A percentile compares a stretch with the other conserved stretches of the same genome.
Conservation (phyloP, 345 rosid species). For the Bruguiera gymnorhiza region DNA sequence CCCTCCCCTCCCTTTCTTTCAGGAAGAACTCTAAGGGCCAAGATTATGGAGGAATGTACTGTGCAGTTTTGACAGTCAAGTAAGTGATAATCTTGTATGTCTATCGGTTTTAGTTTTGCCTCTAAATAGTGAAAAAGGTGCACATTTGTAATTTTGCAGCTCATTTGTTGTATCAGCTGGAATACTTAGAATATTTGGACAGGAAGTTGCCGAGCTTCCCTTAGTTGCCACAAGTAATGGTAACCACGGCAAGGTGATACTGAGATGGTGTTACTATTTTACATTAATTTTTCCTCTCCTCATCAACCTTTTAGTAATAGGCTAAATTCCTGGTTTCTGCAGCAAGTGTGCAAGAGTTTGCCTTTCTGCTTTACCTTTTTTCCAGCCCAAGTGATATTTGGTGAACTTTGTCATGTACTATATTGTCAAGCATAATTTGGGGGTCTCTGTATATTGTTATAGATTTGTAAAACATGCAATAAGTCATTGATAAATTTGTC, state of each 20-base stretch:
- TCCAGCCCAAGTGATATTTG: not conserved
- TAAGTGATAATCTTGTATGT: conserved; percentile 33
- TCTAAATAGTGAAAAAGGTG: not conserved
- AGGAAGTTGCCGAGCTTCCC: conserved; percentile 90
- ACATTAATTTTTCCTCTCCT: not conserved
- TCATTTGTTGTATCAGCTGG: conserved; percentile 75
- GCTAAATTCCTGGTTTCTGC: not conserved
- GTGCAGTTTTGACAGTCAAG: conserved; percentile 75
- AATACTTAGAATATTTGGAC: conserved; percentile 69
- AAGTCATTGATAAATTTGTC: not conserved
- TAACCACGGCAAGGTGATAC: conserved; percentile 62
- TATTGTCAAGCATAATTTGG: not conserved
- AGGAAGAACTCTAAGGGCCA: conserved; percentile 65
- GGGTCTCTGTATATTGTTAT: too few species aligned
- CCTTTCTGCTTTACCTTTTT: not conserved
- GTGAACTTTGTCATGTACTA: not conserved
- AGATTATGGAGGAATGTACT: conserved; percentile 85
- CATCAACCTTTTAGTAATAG: not conserved
- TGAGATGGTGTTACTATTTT: not conserved
- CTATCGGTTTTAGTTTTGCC: not conserved
- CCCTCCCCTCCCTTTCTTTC: conserved; percentile 7
- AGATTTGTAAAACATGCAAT: too few species aligned
- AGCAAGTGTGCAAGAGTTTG: not conserved
- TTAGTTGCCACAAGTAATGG: conserved; percentile 75
- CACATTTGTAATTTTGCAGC: conserved; percentile 39